Evolutionary conservation across 805 yeast genomes (phyloP), one percentile per base, ranked within the genome.

Genomic region (Lachancea sp.): DNA sequence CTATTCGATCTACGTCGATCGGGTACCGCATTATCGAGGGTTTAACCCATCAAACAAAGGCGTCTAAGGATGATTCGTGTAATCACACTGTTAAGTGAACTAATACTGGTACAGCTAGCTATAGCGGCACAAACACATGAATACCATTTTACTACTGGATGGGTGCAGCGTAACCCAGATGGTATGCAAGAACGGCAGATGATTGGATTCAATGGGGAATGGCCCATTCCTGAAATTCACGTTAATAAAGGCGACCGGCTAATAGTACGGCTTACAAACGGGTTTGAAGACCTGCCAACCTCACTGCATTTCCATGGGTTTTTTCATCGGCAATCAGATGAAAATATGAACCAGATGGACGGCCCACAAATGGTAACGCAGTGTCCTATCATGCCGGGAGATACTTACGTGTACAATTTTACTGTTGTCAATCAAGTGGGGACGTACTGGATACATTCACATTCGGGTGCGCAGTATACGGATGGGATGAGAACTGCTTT

Each of bases 361-460:
- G 94, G 94, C 9, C 88, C 92, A 2, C 80, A 78, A 54, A 73
- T 74, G 72, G 80, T 83, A 9, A 79, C 88, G 4, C 90, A 83
- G 57, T 83, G 90, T 64, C 90, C 90, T 24, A 79, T 83, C 45
- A 72, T 77, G 30, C 79, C 83, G 7, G 83, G 83, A 21, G 75
- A 75, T 49, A 74, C 86, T 2, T 72, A 70, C 55, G 58, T 78
- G 33, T 83, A 83, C 62, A 82, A 83, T 61, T 83, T 83, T 53
- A 77, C 83, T 2, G 80, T 81, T 8, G 69, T 61, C 6, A 71
- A 75, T 46, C 89, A 83, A 58, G 76, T 67, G 3, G 94, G 94
- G 37, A 73, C 86, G n/a, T 83, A 69, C 62, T 83, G 94, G 94
- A 83, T 83, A 60, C 94, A 83, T 58, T 78, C 87, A 4, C 94